Base-by-base conservation (phyloP, 805 yeast species). In the Candida sphagnicola region DNA sequence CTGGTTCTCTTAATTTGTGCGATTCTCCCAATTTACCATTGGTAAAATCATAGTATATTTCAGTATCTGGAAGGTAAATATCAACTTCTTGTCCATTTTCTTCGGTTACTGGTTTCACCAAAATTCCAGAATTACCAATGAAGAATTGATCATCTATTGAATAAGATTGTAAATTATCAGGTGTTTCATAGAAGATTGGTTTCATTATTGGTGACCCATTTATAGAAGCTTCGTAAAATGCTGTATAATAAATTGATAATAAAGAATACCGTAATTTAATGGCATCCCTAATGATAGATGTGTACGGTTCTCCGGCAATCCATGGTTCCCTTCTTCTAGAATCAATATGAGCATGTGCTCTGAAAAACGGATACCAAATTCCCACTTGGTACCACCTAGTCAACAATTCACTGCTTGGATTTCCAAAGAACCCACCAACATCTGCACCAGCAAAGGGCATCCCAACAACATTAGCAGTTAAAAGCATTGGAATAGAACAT, bases 311-410 rank as follows among this genome's bases (percentile, higher is more conserved):
- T 6, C 85, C 85, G 2, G 84, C 71, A 33, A 91, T 58, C 82
- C 88, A 91, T 1, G 99, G 99, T 58, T 93, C 99, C 45, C 96
- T 77, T 62, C 98, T 79, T 53, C 83, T 73, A 1, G 96, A 72
- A 59, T 93, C 99, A 38, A 91, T 85, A 64, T 93, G 98, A 0
- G 98, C 97, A 63, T 93, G 99, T 0, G 83, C 97, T 53, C 99
- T 73, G 68, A 93, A 91, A 53, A 93, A 93, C 25, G 99, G 99
- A 61, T 91, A 90, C 83, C 95, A 91, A 19, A 85, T 77, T 42
- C 97, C 99, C 2, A 95, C 74, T 59, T 93, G 99, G 57, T 90
- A 91, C 99, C 99, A 93, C 53, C 99, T 74, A 0, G 85, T 75
- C 41, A 87, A 67, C 43, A 93, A 63, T 53, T 93, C 98, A 25